These are phyloP conservation scores for Phytophthora constricta DNA, from an alignment of 352 stramenopile genomes.

Conservation along the genomic window DNA sequence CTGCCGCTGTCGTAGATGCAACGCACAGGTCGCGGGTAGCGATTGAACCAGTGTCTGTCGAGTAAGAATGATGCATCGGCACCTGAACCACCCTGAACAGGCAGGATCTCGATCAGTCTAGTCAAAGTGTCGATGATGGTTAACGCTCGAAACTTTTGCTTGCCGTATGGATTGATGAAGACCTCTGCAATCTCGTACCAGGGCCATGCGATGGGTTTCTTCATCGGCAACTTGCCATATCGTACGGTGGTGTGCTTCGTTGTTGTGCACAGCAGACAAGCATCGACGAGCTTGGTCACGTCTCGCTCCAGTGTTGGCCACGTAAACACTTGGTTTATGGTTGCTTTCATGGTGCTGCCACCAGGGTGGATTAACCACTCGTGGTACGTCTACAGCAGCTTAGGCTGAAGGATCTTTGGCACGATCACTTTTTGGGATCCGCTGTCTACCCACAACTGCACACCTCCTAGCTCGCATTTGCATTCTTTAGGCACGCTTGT, in stretches of 20 bases:
- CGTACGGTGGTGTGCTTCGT: neutral
- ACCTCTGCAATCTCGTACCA: conserved; percentile 7
- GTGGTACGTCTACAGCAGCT: neutral
- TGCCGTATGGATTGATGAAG: neutral
- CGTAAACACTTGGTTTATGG: conserved; percentile 7
- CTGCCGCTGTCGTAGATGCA: conserved; percentile 3
- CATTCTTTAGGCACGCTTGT: too few relatives aligned
- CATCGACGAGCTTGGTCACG: neutral
- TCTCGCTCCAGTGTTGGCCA: neutral
- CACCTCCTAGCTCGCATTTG: neutral
- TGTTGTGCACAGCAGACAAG: neutral
- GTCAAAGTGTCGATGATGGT: conserved; percentile 13
- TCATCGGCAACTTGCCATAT: neutral
- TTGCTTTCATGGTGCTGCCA: conserved; percentile 10
- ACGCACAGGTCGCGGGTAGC: neutral
- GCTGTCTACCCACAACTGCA: neutral
- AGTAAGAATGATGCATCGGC: neutral
- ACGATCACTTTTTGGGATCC: neutral
- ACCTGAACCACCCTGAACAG: neutral
- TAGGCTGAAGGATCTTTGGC: neutral
- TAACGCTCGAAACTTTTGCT: neutral
- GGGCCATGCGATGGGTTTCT: neutral
- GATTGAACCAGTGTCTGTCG: conserved; percentile 4
- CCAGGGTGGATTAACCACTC: conserved; percentile 16
- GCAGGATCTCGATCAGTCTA: conserved; percentile 1